phyloP scores from a whole-genome alignment of 345 rosid species.

The Eucalyptus lansdowneana region DNA sequence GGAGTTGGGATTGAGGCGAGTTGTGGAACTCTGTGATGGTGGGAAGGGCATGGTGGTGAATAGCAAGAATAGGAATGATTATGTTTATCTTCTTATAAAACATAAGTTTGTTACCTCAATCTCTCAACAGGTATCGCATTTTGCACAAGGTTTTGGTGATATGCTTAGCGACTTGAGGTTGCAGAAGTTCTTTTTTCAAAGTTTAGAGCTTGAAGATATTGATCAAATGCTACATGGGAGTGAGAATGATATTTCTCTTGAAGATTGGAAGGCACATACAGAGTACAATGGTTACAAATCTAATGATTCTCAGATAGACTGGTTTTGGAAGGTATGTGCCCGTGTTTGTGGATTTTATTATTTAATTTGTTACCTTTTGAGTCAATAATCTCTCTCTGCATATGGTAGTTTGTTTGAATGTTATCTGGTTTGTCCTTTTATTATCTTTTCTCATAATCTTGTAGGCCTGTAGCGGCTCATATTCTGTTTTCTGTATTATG shows the following conservation, averaged over 20 bases:
- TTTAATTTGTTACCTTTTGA: not conserved
- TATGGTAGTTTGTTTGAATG: not conserved
- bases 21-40: conserved; percentile 46
- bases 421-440: not conserved
- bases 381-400: not conserved
- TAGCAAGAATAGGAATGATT: conserved; percentile 64
- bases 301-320: conserved; percentile 56
- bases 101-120: conserved; percentile 53
- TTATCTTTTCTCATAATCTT: not conserved
- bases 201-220: conserved; percentile 57
- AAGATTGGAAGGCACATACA: conserved; percentile 86
- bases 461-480: not conserved
- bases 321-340: conserved; percentile 88
- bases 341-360: not conserved
- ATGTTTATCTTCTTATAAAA: conserved; percentile 54
- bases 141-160: conserved; percentile 59
- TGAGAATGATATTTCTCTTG: conserved; percentile 40
- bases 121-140: conserved; percentile 49
- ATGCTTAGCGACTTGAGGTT: conserved; percentile 26
- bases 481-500: not conserved
- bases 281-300: conserved; percentile 73
- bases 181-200: conserved; percentile 33
- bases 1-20: conserved; percentile 62
- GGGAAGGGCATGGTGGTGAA: conserved; percentile 57
- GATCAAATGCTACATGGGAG: conserved; percentile 89